Percentiles rank a stretch among this genome's conserved stretches.
Conservation (phyloP, 768 basidiomycete species). For the Russula emetica region DNA sequence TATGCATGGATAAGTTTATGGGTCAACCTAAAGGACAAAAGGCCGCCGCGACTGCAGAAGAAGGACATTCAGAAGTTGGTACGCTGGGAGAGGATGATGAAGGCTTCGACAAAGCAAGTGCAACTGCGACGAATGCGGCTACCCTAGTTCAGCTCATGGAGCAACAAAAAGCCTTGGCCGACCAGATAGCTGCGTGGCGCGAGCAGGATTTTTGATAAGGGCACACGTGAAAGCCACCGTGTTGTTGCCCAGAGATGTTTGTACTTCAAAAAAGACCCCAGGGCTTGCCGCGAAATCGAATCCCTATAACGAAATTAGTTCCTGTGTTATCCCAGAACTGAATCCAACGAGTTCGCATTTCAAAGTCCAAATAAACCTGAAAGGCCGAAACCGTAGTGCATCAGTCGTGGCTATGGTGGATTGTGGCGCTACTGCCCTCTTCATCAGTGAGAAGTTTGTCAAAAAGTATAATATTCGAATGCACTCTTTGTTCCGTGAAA, state of each 20-base stretch:
- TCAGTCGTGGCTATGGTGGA: not conserved
- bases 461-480: accelerated
- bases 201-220: not conserved
- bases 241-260: accelerated
- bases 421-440: not conserved
- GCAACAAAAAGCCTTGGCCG: not conserved
- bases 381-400: not conserved
- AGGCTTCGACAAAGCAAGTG: too few relatives aligned
- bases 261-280: not conserved
- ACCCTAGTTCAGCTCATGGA: not conserved
- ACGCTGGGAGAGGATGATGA: too few relatives aligned
- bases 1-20: too few relatives aligned
- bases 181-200: accelerated
- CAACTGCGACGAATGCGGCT: accelerated
- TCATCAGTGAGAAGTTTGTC: not conserved
- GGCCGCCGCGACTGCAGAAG: too few relatives aligned
- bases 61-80: accelerated
- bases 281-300: accelerated
- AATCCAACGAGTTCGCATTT: not conserved
- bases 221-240: not conserved
- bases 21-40: too few relatives aligned
- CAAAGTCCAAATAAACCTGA: not conserved
- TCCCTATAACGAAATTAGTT: not conserved
- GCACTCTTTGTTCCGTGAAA: accelerated
- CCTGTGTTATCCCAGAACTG: not conserved